phyloP scores from a whole-genome alignment of 108 stramenopile species.

The Epithemia pelagica region DNA sequence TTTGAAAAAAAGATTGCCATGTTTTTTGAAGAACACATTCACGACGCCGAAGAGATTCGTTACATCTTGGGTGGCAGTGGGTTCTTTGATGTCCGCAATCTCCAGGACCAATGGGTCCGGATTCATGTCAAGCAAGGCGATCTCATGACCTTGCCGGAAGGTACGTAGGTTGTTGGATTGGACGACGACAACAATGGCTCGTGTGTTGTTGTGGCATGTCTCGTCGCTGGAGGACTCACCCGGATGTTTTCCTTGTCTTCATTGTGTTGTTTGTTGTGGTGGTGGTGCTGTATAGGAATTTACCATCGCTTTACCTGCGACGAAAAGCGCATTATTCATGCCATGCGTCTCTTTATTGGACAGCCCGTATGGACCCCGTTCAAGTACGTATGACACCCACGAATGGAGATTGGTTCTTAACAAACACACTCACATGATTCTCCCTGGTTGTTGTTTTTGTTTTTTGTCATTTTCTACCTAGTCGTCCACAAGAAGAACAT shows the following conservation, averaged over 20 bases:
- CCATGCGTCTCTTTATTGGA: conserved; percentile 93
- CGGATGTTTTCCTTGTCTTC: background rate
- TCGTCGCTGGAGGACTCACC: background rate
- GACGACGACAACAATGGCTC: no score
- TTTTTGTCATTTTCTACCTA: no score
- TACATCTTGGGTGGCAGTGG: conserved; percentile 81
- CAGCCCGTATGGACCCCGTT: conserved; percentile 96
- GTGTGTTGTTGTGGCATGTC: background rate
- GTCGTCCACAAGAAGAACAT: conserved; percentile 80
- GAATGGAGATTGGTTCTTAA: no score
- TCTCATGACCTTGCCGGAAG: conserved; percentile 92
- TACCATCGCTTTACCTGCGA: conserved; percentile 74
- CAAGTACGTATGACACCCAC: no score
- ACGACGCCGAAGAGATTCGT: conserved; percentile 96
- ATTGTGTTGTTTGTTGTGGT: background rate
- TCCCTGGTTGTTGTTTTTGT: no score
- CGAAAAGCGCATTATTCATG: conserved; percentile 77
- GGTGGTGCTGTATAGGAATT: background rate
- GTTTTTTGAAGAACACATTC: conserved; percentile 93
- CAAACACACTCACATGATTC: no score
- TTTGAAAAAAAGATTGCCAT: conserved; percentile 9
- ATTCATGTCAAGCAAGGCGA: conserved; percentile 90
- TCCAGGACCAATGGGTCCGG: conserved; percentile 84
- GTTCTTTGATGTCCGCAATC: conserved; percentile 93
- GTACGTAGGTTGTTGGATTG: no score